Base-by-base conservation (phyloP, 306 rosid species). In the Begonia fuchsioides region DNA sequence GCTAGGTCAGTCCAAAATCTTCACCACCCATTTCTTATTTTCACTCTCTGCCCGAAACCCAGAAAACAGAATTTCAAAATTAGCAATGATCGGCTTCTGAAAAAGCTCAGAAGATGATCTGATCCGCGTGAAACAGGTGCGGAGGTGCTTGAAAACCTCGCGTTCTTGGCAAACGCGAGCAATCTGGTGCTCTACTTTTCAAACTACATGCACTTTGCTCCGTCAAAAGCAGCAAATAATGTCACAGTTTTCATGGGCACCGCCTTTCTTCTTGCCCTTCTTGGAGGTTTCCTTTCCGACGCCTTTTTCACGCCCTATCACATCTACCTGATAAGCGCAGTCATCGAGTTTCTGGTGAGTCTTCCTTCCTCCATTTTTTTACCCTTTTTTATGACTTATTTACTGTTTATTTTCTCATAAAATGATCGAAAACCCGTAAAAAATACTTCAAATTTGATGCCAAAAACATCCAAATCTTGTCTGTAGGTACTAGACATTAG, bases 211-310 rank as follows among this genome's bases (percentile, higher is more conserved):
- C 79, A 92, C 58, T 79, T 92, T 56, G 72, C 94, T 9, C 98
- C 96, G 8, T 65, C 87, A 1, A 73, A 77, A 60, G 76, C 96
- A 1, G 94, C 98, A 0, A 92, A 81, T 73, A 65, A 73, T 69
- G 98, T 92, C 60, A 92, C 98, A 15, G 65, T 71, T 68, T 92
- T 92, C 92, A 92, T 92, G 96, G 98, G 94, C 50, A 92, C 98
- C 0, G 74, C 98, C 15, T 92, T 92, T 56, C 93, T 92, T 39
- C 95, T 92, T 11, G 86, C 96, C 39, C 98, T 92, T 8, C 87
- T 92, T 2, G 98, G 98, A 26, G 98, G 96, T 56, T 85, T 85
- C 69, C 70, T 85, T 51, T 77, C 94, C 7, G 98, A 92, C 50
- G 79, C 98, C 44, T 68, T 92, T 13, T 73, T 79, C 83, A 81